Evolutionary conservation across 2,329 filamentous ascomycete species (phyloP), one percentile per base, ranked within the genome.

Genomic region (Aureobasidium musti): DNA sequence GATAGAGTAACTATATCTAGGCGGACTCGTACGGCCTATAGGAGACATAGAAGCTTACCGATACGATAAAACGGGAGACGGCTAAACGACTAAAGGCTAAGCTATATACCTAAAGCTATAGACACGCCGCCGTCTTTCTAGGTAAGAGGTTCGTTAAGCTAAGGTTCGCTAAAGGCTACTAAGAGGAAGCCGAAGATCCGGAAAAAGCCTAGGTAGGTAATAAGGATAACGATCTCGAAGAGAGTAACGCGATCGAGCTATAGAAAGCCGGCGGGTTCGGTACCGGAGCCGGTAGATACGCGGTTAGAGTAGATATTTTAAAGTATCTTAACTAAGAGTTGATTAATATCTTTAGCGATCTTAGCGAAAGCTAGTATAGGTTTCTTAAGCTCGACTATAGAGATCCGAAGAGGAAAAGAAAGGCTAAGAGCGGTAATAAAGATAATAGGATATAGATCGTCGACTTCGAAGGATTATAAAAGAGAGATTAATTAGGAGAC

Each of bases 251-350:
- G 2, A 45, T 60, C 23, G 37, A 60, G 43, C 43, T 60, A 5
- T 5, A 49, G 39, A 60, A 60, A 60, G 56, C 43, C 30, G 39
- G 56, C 37, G 56, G 56, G 19, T 60, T 60, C 23, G 56, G 35
- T 60, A 60, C n/a, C n/a, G n/a, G n/a, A n/a, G n/a, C n/a, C n/a
- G n/a, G n/a, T n/a, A n/a, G n/a, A n/a, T n/a, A n/a, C 13, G 39
- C 39, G 3, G 56, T 60, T 11, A 47, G 43, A n/a, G 56, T 37
- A 1, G 37, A 33, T 23, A 43, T 60, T 23, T 60, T 60, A 8
- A 43, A 60, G 39, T 30, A 60, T 35, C 56, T 60, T 17, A 60
- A 43, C 56, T 8, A 60, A 19, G 56, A 60, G 43, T 45, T 23
- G 30, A 60, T 60, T 21, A 21, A 60, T 23, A n/a, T 60, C 23